phyloP scores from a whole-genome alignment of 2,329 filamentous ascomycete genomes.

The Alternaria viburni region DNA sequence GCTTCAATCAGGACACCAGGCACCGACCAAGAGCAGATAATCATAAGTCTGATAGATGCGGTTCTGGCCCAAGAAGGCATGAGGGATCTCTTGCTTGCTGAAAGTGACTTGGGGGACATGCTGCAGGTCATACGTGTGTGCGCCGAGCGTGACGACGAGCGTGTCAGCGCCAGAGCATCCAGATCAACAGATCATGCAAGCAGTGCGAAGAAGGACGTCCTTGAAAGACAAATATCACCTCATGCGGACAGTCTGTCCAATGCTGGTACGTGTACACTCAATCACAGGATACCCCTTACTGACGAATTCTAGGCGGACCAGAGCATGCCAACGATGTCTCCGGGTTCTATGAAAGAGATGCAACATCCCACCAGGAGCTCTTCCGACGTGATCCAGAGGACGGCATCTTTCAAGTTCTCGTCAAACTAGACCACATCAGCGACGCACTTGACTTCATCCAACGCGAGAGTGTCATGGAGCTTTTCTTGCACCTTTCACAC shows the following conservation, averaged over 20 bases:
- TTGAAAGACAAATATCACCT: constrained; percentile 7
- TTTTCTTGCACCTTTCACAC: constrained; percentile 68
- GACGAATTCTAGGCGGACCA: constrained; percentile 9
- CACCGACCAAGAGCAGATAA: constrained; percentile 49
- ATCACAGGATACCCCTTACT: background rate
- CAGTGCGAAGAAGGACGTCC: constrained; percentile 51
- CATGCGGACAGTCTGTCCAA: constrained; percentile 16
- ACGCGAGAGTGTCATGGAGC: constrained; percentile 69
- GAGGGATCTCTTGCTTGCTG: constrained; percentile 64
- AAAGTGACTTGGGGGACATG: constrained; percentile 70
- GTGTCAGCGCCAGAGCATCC: constrained; percentile 19
- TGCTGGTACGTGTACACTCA: constrained; percentile 6
- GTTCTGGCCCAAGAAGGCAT: constrained; percentile 57
- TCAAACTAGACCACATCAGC: constrained; percentile 38
- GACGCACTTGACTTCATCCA: constrained; percentile 63
- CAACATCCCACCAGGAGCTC: constrained; percentile 9
- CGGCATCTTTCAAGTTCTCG: constrained; percentile 34
- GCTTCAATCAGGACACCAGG: constrained; percentile 38
- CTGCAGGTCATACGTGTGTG: constrained; percentile 67
- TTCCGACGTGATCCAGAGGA: constrained; percentile 28
- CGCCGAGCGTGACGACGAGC: constrained; percentile 41
- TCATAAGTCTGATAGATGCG: constrained; percentile 58
- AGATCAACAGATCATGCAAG: constrained; percentile 41
- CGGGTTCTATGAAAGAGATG: constrained; percentile 17
- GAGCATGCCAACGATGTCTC: constrained; percentile 22